Evolutionary conservation across 2,329 filamentous ascomycete genomes (phyloP).

Genomic region (Alternaria postmessia): DNA sequence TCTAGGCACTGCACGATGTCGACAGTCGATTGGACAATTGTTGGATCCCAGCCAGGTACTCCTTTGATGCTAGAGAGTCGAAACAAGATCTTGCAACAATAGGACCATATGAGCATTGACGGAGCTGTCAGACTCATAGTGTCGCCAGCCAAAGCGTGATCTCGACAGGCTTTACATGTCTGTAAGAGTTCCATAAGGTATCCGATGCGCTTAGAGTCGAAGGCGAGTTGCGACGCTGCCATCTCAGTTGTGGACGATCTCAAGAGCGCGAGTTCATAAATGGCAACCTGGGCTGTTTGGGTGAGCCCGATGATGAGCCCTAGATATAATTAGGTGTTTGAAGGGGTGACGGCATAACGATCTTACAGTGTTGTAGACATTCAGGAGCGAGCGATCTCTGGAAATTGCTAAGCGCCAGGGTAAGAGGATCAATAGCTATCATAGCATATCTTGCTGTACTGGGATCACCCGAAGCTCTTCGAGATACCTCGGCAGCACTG

Average conservation of each 20-base stretch:
- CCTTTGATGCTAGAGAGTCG: conserved; percentile 21
- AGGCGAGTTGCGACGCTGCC: neutral
- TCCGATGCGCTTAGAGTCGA: conserved; percentile 22
- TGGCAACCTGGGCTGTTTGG: conserved; percentile 20
- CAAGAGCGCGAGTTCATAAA: conserved; percentile 27
- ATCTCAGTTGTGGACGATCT: neutral
- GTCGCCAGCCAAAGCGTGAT: conserved; percentile 17
- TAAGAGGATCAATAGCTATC: conserved; percentile 25
- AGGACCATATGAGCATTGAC: conserved; percentile 22
- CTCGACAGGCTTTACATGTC: conserved; percentile 22
- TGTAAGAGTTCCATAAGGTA: conserved; percentile 22
- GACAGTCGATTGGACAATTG: conserved; percentile 16
- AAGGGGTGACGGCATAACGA: neutral
- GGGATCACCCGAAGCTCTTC: conserved; percentile 29
- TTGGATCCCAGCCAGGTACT: conserved; percentile 24
- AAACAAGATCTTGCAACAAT: conserved; percentile 23
- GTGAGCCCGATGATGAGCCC: conserved; percentile 21
- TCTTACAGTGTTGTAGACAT: conserved; percentile 24
- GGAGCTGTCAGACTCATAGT: conserved; percentile 15
- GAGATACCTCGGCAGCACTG: conserved; percentile 27
- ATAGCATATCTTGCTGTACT: conserved; percentile 14
- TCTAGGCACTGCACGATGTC: conserved; percentile 20
- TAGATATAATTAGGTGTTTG: conserved; percentile 2
- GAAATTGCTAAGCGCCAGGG: conserved; percentile 17
- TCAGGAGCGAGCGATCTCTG: conserved; percentile 13